phyloP scores from a whole-genome alignment of 2,329 filamentous ascomycete genomes.

The Venturia asperata region DNA sequence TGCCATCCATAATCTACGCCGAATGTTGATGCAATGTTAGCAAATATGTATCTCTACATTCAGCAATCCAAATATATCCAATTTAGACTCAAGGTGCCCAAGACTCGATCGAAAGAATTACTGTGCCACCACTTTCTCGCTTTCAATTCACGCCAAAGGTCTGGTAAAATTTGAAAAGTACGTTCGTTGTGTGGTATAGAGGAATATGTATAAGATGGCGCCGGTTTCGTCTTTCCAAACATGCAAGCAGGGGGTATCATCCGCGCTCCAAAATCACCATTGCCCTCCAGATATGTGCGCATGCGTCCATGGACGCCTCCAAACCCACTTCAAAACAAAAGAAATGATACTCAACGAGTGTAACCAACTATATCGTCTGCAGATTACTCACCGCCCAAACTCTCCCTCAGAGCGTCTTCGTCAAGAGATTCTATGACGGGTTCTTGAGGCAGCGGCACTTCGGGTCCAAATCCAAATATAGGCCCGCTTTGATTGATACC shows the following conservation, averaged over 20 bases:
- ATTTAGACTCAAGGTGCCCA: too few relatives aligned
- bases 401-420: slow-evolving; percentile 32
- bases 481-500: slow-evolving; percentile 35
- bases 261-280: neutral
- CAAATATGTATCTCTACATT: too few relatives aligned
- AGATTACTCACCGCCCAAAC: neutral
- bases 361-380: neutral
- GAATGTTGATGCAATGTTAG: too few relatives aligned
- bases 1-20: too few relatives aligned
- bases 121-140: too few relatives aligned
- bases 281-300: neutral
- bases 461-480: slow-evolving; percentile 33
- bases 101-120: too few relatives aligned
- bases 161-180: neutral
- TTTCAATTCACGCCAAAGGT: neutral
- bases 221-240: neutral
- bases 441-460: slow-evolving; percentile 29
- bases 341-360: neutral
- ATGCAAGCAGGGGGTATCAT: slow-evolving; percentile 1
- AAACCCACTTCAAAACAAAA: neutral
- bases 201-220: neutral
- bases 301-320: neutral
- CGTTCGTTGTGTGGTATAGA: neutral
- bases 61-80: too few relatives aligned
- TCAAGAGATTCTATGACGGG: slow-evolving; percentile 30